A percentile compares a stretch with the other conserved stretches of the same genome.
These are phyloP conservation scores for Thamnidium elegans DNA, from an alignment of 192 early-diverging fungal species.

Conservation along the genomic window DNA sequence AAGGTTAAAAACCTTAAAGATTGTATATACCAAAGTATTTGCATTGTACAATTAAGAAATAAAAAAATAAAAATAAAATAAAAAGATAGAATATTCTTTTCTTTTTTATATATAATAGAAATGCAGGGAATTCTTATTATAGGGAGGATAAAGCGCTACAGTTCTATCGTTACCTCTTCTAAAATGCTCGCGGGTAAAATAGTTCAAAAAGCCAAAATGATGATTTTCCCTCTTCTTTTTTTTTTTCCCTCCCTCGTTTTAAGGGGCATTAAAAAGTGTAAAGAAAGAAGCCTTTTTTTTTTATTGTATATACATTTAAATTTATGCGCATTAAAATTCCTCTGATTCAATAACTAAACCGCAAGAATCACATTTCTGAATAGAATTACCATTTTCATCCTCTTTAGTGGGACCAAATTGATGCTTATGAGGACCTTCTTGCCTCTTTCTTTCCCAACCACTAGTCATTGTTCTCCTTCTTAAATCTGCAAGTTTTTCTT, in stretches of 20 bases:
- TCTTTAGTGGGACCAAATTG: conserved; percentile 56
- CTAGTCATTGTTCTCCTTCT: conserved; percentile 78
- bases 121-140: too few species aligned
- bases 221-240: too few species aligned
- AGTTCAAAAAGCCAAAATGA: too few species aligned
- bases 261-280: too few species aligned
- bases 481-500: conserved; percentile 72
- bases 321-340: conserved; percentile 47
- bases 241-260: too few species aligned
- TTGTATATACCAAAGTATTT: conserved; percentile 2
- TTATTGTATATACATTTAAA: too few species aligned
- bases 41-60: background rate
- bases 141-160: too few species aligned
- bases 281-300: too few species aligned
- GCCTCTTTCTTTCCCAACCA: conserved; percentile 59
- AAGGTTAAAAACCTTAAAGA: conserved; percentile 1
- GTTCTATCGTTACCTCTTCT: too few species aligned
- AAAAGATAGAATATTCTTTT: background rate
- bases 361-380: conserved; percentile 64
- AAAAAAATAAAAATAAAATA: background rate
- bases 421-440: conserved; percentile 71
- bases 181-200: too few species aligned
- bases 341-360: conserved; percentile 67
- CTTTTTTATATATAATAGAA: too few species aligned
- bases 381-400: conserved; percentile 46